Evolutionary conservation across 1,139 yeast species (phyloP), one percentile per base, ranked within the genome.

Genomic region (Candida sanyaensis): DNA sequence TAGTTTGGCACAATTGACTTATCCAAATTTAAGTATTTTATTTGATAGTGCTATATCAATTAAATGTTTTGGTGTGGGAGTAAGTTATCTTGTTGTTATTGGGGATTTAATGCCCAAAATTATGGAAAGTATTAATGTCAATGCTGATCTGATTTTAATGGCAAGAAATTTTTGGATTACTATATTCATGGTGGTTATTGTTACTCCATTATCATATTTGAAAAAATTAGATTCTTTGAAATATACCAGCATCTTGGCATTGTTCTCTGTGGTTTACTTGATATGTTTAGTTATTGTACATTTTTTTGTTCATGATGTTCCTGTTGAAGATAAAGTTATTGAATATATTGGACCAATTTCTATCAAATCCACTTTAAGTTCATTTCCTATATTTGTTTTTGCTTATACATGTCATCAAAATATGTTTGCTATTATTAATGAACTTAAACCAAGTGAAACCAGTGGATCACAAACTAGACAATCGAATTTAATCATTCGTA

Each of bases 321-420:
- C 65, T 0, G 50, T 52, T 2, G 61, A 57, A 6, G 56, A 57
- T 8, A 55, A 57, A 21, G 53, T 57, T 8, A 53, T 72, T 26
- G 67, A 65, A 43, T 62, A 65, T 59, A 40, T 65, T 32, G 79
- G 80, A 5, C 80, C 80, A 0, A 57, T 68, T 23, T 70, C 77
- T 12, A 50, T 67, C 54, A 64, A 62, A 45, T 59, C 64, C 23
- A 74, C 80, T 6, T 60, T 75, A 47, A 56, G 68, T 28, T 71
- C 96, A 5, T 82, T 93, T 59, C 96, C 97, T n/a, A 87, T 93
- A 55, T 82, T 93, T 49, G 88, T 93, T 13, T 90, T 95, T 71
- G 98, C 98, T 3, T 95, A 83, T 66, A 92, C 98, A 0, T 96
- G 98, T 53, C 96, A 93, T 55, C 97, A 93, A 71, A 93, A 86